Evolutionary conservation across 2,329 filamentous ascomycete genomes (phyloP), one percentile per base, ranked within the genome.

Genomic region (Aspergillus amoenus): DNA sequence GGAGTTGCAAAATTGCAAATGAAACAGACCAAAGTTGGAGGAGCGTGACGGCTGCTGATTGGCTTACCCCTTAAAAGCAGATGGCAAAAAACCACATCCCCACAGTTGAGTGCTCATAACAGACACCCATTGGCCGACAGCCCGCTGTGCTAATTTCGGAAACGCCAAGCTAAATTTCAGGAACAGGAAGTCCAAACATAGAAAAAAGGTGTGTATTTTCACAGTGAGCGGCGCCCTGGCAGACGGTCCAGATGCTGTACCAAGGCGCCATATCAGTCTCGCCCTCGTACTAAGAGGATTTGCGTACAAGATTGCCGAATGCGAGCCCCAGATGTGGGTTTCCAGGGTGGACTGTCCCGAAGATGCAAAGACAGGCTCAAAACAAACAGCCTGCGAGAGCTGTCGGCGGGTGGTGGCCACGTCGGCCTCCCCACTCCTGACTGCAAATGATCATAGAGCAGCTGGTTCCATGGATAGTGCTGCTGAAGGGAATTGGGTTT

Each of bases 381-480:
- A 52, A 52, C 49, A 53, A 53, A 53, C 51, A 39, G 12, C 34
- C 15, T n/a, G 15, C 12, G 15, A 15, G 12, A n/a, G 34, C 34
- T 15, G 15, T n/a, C 15, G 34, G n/a, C 37, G 30, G 50, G 22
- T 34, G 50, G 42, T 46, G 51, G 51, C 51, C 51, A 53, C 51
- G 51, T 53, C 51, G 51, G 47, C 51, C 51, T 43, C 51, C 43
- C 51, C 51, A 47, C 51, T 47, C 27, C 15, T 24, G 21, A 45
- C 42, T 52, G 41, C 41, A 52, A 45, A 52, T 52, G 46, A 53
- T 47, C 17, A 18, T 30, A 27, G 34, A 41, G 42, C 27, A 37
- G 50, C 13, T 46, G 32, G 42, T 40, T 47, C 42, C 50, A 37
- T 52, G 50, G 47, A 30, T 53, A 39, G 50, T n/a, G 13, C 21